Evolutionary conservation across 345 rosid species (phyloP), one percentile per base, ranked within the genome.

Genomic region (Eucalyptus sp.): DNA sequence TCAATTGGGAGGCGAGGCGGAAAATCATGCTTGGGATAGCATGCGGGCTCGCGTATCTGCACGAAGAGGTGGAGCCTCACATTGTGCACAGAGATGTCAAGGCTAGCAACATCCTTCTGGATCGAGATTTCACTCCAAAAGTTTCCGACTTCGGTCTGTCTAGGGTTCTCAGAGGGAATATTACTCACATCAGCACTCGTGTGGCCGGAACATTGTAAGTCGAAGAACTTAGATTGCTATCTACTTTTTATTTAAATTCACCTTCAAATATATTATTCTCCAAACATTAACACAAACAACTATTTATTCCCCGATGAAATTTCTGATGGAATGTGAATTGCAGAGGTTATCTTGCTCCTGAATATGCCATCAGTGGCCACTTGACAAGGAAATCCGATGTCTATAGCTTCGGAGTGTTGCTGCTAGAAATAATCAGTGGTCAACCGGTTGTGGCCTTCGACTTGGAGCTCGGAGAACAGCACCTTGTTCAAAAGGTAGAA

Each of bases 101-200:
- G 90, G 93, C 95, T 0, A 83, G 95, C 91, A 95, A 95, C 89
- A 91, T 94, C 29, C 94, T 95, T 85, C 90, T 95, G 50, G 96
- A 94, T 89, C 62, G 84, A 25, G 88, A 93, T 84, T 91, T 94
- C 31, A 87, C 54, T 6, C 94, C 97, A 29, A 95, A 95, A 84
- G 93, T 95, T 76, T 91, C 96, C 8, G 97, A 95, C 93, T 95
- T 95, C n/a, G 96, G 97, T 51, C 95, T 94, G 43, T 92, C 93
- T 9, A 94, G 90, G 86, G 25, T 94, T 9, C 86, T 94, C 6
- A 88, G 93, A 24, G 94, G 90, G 24, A 86, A 88, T 84, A 87
- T 15, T 27, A 93, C 95, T 86, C 94, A 94, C 87, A 81, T 95
- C 49, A 94, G 94, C 90, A 95, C 97, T 31, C 91, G 92, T 11